A percentile compares a stretch with the other conserved stretches of the same genome.
These are phyloP conservation scores for Moniliella sp. DNA, from an alignment of 1,284 basidiomycete genomes.

Conservation along the genomic window DNA sequence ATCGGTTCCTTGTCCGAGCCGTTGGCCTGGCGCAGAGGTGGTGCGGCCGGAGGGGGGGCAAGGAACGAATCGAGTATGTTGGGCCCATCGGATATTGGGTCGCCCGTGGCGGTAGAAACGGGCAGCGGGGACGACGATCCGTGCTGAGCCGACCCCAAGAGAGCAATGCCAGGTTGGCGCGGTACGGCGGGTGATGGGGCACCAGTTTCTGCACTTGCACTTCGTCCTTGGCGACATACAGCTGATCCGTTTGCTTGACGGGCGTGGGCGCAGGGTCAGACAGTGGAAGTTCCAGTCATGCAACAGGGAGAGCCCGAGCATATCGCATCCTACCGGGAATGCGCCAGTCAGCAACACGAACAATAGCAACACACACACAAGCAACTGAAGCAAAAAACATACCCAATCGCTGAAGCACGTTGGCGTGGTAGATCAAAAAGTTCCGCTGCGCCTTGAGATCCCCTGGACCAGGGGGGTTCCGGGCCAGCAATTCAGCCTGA, in stretches of 20 bases:
- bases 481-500: neutral
- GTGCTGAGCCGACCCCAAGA: neutral
- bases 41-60: no score
- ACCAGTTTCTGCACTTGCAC: neutral
- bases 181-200: neutral
- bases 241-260: no score
- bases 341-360: neutral
- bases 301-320: neutral
- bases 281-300: neutral
- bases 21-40: no score
- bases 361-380: neutral
- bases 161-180: neutral
- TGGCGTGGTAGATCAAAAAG: neutral
- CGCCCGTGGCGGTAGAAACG: no score
- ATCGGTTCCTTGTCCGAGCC: neutral
- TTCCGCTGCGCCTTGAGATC: no score
- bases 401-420: neutral
- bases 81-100: no score
- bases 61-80: no score
- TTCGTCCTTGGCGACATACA: neutral
- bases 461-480: neutral
- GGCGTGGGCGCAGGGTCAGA: neutral
- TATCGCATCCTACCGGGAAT: neutral
- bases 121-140: neutral
- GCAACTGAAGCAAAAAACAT: neutral